Conservation (phyloP, 495 filamentous ascomycete species). For the Neurospora cerealis region DNA sequence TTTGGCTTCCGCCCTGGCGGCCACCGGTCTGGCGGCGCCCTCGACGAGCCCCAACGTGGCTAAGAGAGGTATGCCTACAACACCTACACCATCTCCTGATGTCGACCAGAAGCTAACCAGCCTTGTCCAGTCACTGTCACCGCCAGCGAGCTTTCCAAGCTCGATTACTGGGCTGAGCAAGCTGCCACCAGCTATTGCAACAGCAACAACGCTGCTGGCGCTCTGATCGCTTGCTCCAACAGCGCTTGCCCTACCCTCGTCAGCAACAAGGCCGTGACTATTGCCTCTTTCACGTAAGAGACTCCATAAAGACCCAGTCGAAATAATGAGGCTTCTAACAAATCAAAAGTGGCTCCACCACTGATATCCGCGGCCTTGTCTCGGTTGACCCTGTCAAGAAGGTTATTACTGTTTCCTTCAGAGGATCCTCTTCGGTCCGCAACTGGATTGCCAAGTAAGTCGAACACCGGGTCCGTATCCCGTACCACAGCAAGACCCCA, state of each 20-base stretch:
- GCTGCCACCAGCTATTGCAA: conserved; percentile 62
- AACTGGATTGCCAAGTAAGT: conserved; percentile 61
- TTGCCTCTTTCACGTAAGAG: conserved; percentile 53
- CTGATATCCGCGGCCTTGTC: conserved; percentile 62
- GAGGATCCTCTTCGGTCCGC: conserved; percentile 49
- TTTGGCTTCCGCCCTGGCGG: conserved; percentile 6
- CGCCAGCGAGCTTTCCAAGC: conserved; percentile 29
- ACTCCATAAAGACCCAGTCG: neutral
- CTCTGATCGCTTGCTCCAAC: conserved; percentile 46
- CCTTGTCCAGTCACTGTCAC: conserved; percentile 12
- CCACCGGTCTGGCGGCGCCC: conserved; percentile 9
- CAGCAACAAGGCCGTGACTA: conserved; percentile 41
- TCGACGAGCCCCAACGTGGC: neutral
- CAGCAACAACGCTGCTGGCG: conserved; percentile 37
- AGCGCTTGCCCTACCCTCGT: conserved; percentile 50
- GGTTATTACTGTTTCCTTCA: conserved; percentile 58
- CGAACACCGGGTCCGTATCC: conserved; percentile 13
- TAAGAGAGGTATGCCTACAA: neutral
- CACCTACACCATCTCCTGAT: neutral
- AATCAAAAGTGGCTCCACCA: conserved; percentile 34
- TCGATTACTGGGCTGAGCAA: conserved; percentile 61
- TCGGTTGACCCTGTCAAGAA: conserved; percentile 52
- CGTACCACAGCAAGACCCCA: neutral
- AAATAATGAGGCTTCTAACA: neutral
- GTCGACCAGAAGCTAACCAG: neutral